Evolutionary conservation across 2,329 filamentous ascomycete genomes (phyloP), one percentile per base, ranked within the genome.

Genomic region (Thelonectria rubi): DNA sequence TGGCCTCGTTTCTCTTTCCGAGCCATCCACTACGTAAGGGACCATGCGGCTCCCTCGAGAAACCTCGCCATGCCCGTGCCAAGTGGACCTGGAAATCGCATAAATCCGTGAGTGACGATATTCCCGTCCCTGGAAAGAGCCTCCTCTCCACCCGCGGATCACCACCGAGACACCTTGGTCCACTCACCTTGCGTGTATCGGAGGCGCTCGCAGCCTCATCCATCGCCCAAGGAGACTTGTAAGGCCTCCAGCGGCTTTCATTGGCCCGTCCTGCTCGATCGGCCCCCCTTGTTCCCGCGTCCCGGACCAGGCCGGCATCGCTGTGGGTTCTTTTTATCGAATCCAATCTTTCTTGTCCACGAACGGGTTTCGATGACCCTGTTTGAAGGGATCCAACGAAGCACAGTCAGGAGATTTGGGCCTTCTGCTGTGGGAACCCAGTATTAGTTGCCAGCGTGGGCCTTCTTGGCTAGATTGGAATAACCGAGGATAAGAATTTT

Each of bases 401-500:
- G 62, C 34, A 34, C 62, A 60, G 62, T 70, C 68, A 70, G 64
- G 64, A 67, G 67, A 64, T 60, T 63, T 60, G 46, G 47, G 53
- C 9, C 45, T 62, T 47, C 45, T 54, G 37, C 32, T 42, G 47
- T 52, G 48, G 43, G 40, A 50, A 46, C 60, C 63, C 34, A 37
- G 34, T 50, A 52, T 60, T 50, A 57, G 21, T 21, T 45, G 20
- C 59, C 60, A 43, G 47, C 55, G 62, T 67, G 56, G 56, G 50
- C 64, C 60, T 6, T 18, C 20, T 55, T 39, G 55, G 51, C 26
- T 49, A 53, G 43, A 32, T 55, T 59, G 50, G 55, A 54, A 67
- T 70, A 71, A 68, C 68, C 68, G 68, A 70, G 68, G 68, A 71
- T 71, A 71, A 69, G 42, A 45, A 52, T 14, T 37, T 37, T 37